A percentile compares a stretch with the other conserved stretches of the same genome.
Evolutionary conservation across 257 asterid genomes (phyloP).

Genomic region (Ilex aquifolium): DNA sequence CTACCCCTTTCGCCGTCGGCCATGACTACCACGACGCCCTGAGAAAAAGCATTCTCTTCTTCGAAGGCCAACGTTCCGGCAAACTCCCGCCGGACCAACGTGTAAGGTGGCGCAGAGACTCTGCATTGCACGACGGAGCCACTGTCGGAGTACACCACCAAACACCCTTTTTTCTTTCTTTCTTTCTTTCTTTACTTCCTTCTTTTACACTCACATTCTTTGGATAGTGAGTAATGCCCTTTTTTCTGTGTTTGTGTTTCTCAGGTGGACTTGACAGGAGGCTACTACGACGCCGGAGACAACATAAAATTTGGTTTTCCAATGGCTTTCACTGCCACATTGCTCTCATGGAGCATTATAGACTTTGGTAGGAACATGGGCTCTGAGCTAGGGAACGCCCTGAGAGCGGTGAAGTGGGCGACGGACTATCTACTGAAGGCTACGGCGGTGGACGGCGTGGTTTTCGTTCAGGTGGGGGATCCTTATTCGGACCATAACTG

Average conservation of each 20-base stretch:
- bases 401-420: constrained; percentile 68
- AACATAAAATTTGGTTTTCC: constrained; percentile 81
- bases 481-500: constrained; percentile 78
- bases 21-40: constrained; percentile 81
- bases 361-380: constrained; percentile 69
- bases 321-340: constrained; percentile 75
- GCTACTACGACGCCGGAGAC: constrained; percentile 94
- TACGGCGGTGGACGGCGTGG: constrained; percentile 58
- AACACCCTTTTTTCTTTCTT: not conserved
- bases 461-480: constrained; percentile 80
- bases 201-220: too few relatives aligned
- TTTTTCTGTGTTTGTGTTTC: not conserved
- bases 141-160: constrained; percentile 44
- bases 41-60: constrained; percentile 75
- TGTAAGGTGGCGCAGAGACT: constrained; percentile 69
- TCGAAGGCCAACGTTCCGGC: constrained; percentile 97
- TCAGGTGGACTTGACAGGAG: constrained; percentile 76
- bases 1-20: constrained; percentile 15
- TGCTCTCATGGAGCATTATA: constrained; percentile 77
- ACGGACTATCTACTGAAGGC: constrained; percentile 80
- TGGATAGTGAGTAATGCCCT: not conserved
- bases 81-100: constrained; percentile 76
- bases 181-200: not conserved
- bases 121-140: constrained; percentile 79
- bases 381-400: constrained; percentile 52